Evolutionary conservation across 345 rosid genomes (phyloP), one percentile per base, ranked within the genome.

Genomic region (Melaleuca quinquenervia): DNA sequence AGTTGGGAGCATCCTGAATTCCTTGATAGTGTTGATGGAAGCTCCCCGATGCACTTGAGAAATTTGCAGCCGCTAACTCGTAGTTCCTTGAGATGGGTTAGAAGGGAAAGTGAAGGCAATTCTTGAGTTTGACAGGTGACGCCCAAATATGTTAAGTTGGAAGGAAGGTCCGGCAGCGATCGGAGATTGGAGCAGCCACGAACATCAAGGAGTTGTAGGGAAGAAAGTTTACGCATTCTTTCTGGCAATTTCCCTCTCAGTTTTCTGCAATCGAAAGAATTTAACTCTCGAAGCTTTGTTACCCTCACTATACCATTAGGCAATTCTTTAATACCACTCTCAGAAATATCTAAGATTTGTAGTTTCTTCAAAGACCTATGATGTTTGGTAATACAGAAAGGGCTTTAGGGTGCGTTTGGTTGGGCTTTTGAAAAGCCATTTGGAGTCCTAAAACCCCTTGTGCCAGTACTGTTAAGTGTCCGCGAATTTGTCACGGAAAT

Each of bases 391-490:
- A 41, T 41, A 4, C 41, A 41, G 41, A 41, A 41, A 41, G 4
- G 41, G 41, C 41, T 41, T 41, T n/a, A n/a, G n/a, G n/a, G n/a
- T n/a, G n/a, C n/a, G n/a, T n/a, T n/a, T n/a, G n/a, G n/a, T n/a
- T n/a, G n/a, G n/a, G n/a, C n/a, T n/a, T n/a, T n/a, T n/a, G n/a
- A n/a, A n/a, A n/a, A n/a, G n/a, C n/a, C n/a, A n/a, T n/a, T n/a
- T n/a, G n/a, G n/a, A n/a, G n/a, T n/a, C n/a, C n/a, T n/a, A n/a
- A n/a, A n/a, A n/a, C n/a, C n/a, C n/a, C n/a, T n/a, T n/a, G n/a
- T n/a, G 88, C 36, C 88, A 87, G 84, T 87, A 87, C 86, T 87
- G 84, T 83, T 86, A 87, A 58, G 20, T 87, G 49, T 91, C 91
- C 74, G 89, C 88, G 41, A 84, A 85, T 50, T 48, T 90, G 83